Evolutionary conservation across 1,284 basidiomycete genomes (phyloP), one percentile per base, ranked within the genome.

Genomic region (Stygiomarasmius scandens): DNA sequence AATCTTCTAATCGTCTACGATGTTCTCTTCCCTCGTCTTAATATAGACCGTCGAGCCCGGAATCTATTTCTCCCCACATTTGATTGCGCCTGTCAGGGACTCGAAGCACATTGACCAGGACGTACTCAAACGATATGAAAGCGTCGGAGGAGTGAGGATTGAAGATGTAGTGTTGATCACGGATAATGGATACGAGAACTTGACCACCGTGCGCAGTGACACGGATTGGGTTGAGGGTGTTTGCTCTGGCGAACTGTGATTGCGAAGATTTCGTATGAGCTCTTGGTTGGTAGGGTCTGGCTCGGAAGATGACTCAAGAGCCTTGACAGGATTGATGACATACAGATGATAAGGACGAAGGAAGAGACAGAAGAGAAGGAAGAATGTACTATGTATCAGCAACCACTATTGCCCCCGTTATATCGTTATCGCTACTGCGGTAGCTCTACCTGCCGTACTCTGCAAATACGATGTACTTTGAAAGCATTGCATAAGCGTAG

Each of bases 151-250:
- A 0, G 90, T 97, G 1, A 76, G 94, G 49, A 95, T 96, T 61
- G 94, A 97, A 70, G 95, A 96, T 70, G 93, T 90, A 16, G 83
- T 96, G 3, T 72, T 90, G 1, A 88, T 95, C 60, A 90, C 84
- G 0, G 72, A 79, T 54, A 75, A 71, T 41, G 87, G 86, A 2
- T 83, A 81, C 61, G 87, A 92, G 76, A 94, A 93, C 70, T 67
- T 95, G 62, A 95, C 93, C 0, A 89, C 84, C 2, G 90, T 93
- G 3, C 82, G 79, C 53, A 91, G 91, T 67, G 92, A 92, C 61
- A 80, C 87, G 4, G 84, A 80, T 2, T 93, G 90, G 89, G 67
- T 95, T 16, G 93, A 95, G 70, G 78, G 73, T 2, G 78, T 92
- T 2, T 94, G 90, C 66, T 88, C 89, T 20, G 92, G 89, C 10